Evolutionary conservation across 495 filamentous ascomycete species (phyloP).

Genomic region (Cryomyces minteri): DNA sequence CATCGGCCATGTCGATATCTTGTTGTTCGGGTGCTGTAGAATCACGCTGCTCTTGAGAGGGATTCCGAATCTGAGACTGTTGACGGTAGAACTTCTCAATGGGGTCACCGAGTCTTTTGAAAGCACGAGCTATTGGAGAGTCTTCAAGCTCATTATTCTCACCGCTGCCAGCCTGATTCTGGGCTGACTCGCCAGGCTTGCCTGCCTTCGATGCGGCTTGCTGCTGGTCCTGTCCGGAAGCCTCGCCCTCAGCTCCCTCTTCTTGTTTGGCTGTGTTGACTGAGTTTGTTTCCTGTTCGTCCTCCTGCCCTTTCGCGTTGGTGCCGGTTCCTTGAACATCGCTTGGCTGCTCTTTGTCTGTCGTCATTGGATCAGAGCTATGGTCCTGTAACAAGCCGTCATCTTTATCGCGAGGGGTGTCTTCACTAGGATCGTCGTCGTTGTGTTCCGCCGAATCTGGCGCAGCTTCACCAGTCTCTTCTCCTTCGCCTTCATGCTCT

Average conservation of each 20-base stretch:
- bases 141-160: slow-evolving; percentile 14
- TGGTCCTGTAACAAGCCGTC: too few relatives aligned
- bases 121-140: slow-evolving; percentile 32
- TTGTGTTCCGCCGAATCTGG: not conserved
- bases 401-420: too few relatives aligned
- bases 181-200: slow-evolving; percentile 6
- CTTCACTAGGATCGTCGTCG: too few relatives aligned
- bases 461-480: slow-evolving; percentile 5
- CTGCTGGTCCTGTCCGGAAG: slow-evolving; percentile 6
- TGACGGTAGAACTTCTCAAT: slow-evolving; percentile 85
- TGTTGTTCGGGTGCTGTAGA: slow-evolving; percentile 19
- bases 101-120: slow-evolving; percentile 83
- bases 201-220: slow-evolving; percentile 9
- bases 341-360: not conserved
- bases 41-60: slow-evolving; percentile 41
- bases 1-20: slow-evolving; percentile 46
- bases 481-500: slow-evolving; percentile 8
- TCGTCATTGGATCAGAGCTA: not conserved
- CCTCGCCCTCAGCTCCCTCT: slow-evolving; percentile 10
- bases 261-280: slow-evolving; percentile 9
- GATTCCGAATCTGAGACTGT: slow-evolving; percentile 57
- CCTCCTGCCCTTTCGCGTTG: not conserved
- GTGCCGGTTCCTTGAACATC: not conserved
- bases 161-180: slow-evolving; percentile 3
- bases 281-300: not conserved